Evolutionary conservation across 2,329 filamentous ascomycete genomes (phyloP).

Genomic region (Aspergillus terreus): DNA sequence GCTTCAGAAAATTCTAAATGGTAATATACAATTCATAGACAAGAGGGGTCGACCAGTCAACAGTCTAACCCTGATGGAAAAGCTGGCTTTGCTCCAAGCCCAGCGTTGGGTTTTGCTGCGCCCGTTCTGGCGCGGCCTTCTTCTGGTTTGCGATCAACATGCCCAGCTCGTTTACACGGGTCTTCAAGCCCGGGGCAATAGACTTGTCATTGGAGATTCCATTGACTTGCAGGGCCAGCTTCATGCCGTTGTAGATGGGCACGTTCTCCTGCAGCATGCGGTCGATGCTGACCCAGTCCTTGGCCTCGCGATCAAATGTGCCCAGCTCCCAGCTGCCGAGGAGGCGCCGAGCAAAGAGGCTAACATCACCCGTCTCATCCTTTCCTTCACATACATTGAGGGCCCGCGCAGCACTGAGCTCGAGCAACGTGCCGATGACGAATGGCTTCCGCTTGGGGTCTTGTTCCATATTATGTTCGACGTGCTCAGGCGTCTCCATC

Average conservation of each 20-base stretch:
- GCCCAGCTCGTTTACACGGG: slow-evolving; percentile 43
- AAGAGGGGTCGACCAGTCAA: neutral
- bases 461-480: slow-evolving; percentile 12
- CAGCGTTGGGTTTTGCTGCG: slow-evolving; percentile 14
- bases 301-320: slow-evolving; percentile 18
- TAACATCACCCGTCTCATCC: slow-evolving; percentile 39
- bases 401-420: slow-evolving; percentile 44
- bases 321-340: slow-evolving; percentile 29
- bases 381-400: slow-evolving; percentile 33
- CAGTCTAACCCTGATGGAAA: slow-evolving; percentile 12
- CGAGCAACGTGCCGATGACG: slow-evolving; percentile 41
- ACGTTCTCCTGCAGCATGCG: slow-evolving; percentile 28
- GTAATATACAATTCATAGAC: slow-evolving; percentile 22
- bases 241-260: slow-evolving; percentile 41
- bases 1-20: slow-evolving; percentile 13
- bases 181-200: slow-evolving; percentile 22
- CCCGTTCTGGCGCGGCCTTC: slow-evolving; percentile 16
- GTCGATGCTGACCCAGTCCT: slow-evolving; percentile 19
- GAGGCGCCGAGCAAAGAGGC: slow-evolving; percentile 37
- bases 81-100: slow-evolving; percentile 18
- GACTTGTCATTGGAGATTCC: slow-evolving; percentile 23
- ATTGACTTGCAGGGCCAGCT: slow-evolving; percentile 34
- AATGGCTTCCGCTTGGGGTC: slow-evolving; percentile 40
- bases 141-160: slow-evolving; percentile 44
- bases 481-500: slow-evolving; percentile 35